Evolutionary conservation across 2,329 filamentous ascomycete species (phyloP).

Genomic region (Fusarium marasasianum): DNA sequence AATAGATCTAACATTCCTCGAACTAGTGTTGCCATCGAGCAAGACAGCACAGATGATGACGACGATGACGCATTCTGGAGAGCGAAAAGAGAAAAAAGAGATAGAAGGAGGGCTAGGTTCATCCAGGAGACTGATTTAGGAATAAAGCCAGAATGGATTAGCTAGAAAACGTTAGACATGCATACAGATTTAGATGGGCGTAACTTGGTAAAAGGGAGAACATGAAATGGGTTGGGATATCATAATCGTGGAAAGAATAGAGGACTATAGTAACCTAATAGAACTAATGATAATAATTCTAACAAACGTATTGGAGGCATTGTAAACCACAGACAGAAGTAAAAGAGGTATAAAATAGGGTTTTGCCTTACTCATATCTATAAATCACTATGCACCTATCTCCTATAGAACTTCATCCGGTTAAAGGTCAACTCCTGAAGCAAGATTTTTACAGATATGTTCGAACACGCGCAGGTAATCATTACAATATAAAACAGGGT

Average conservation of each 20-base stretch:
- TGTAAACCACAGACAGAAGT: too few species aligned
- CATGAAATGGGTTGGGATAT: not conserved
- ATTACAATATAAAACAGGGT: not conserved
- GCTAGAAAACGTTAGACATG: not conserved
- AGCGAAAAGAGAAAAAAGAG: conserved; percentile 16
- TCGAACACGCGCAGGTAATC: too few species aligned
- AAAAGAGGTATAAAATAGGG: too few species aligned
- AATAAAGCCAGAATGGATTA: conserved; percentile 7
- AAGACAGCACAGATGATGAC: conserved; percentile 7
- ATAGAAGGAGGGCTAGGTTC: conserved; percentile 23
- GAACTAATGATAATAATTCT: not conserved
- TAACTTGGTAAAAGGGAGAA: not conserved
- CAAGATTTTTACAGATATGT: not conserved
- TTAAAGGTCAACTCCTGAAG: not conserved
- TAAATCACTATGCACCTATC: too few species aligned
- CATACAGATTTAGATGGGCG: not conserved
- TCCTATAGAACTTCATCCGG: not conserved
- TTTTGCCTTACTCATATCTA: not conserved
- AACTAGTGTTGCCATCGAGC: not conserved
- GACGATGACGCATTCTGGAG: conserved; percentile 24
- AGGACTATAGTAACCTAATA: not conserved
- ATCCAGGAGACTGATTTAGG: conserved; percentile 11
- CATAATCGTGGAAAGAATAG: not conserved
- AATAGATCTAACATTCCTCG: not conserved
- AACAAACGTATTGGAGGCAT: not conserved